A percentile compares a stretch with the other conserved stretches of the same genome.
These are phyloP conservation scores for Ustilago tritici DNA, from an alignment of 1,284 basidiomycete genomes.

Conservation along the genomic window DNA sequence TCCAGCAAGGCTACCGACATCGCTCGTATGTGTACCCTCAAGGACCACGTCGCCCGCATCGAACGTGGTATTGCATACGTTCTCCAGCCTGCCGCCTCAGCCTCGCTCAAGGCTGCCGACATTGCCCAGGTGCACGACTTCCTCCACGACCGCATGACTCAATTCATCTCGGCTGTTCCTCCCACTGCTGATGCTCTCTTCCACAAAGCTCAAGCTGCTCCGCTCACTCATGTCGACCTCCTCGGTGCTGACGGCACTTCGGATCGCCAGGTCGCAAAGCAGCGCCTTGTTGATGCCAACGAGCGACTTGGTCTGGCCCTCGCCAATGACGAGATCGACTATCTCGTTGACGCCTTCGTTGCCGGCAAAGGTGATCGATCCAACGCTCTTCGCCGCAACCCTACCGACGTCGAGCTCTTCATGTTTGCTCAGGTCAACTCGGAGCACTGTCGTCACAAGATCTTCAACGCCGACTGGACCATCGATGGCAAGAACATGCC, in stretches of 20 bases:
- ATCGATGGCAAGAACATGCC: constrained; percentile 81
- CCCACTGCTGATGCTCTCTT: constrained; percentile 77
- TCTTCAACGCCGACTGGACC: constrained; percentile 98
- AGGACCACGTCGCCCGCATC: constrained; percentile 78
- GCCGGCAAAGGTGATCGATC: constrained; percentile 72
- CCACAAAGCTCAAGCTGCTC: constrained; percentile 77
- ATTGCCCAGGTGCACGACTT: constrained; percentile 43
- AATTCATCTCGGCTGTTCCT: constrained; percentile 75
- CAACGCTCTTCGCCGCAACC: constrained; percentile 63
- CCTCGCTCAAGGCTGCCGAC: constrained; percentile 42
- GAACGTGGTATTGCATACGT: constrained; percentile 86
- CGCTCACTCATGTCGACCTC: constrained; percentile 78
- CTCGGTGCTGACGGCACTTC: constrained; percentile 67
- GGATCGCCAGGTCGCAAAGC: constrained; percentile 57
- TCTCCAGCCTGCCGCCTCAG: constrained; percentile 74
- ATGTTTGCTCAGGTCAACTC: constrained; percentile 99
- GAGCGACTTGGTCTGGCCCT: constrained; percentile 88
- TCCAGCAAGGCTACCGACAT: constrained; percentile 98
- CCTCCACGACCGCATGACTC: constrained; percentile 91
- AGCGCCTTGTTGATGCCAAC: constrained; percentile 80
- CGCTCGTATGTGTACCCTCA: constrained; percentile 80
- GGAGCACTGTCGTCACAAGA: constrained; percentile 99
- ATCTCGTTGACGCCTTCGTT: constrained; percentile 89
- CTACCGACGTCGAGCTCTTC: constrained; percentile 95
- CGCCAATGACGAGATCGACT: constrained; percentile 88